Base-by-base conservation (phyloP, 768 basidiomycete genomes). In the Mycena filopes region DNA sequence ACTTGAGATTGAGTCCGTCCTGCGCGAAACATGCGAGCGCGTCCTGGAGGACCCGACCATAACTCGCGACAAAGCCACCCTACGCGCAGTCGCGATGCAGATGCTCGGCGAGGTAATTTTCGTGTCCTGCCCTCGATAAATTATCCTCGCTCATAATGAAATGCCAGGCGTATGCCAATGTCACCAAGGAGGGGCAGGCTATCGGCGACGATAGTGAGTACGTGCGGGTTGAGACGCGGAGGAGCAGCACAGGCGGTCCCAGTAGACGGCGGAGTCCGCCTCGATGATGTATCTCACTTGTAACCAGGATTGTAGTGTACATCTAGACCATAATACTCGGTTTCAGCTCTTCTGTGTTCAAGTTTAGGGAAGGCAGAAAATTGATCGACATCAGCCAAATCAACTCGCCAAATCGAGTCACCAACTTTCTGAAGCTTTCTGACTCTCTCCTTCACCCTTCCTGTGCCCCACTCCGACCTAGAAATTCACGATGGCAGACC, bases 1-100 rank as follows among this genome's bases (percentile, higher is more conserved):
- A 75, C 89, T 97, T 28, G 95, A 97, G 75, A 86, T 96, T 57
- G 94, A 97, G 74, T 94, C 93, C 6, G 87, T 97, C 42, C 78
- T 97, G 8, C 89, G 95, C 18, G 95, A 96, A 76, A 92, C 91
- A 0, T 96, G 95, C 73, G 95, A 96, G 68, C 86, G 89, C 25
- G 82, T 96, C 20, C 82, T 96, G 7, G 83, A 84, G 47, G 89
- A 92, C 58, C 77, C 86, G 0, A 71, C 74, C 9, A 74, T 91
- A 48, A 61, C 86, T 1, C 81, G 84, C 0, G 80, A 83, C 40
- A 92, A 93, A 74, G 83, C 89, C 1, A 82, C 87, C 36, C 78
- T 95, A 56, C 85, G 95, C 20, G 95, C 95, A 0, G 85, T 92
- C 23, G 94, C 93, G 4, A 73, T 97, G 70, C 92, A 94, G 73